These are phyloP conservation scores for Zarea fungicola DNA, from an alignment of 2,329 filamentous ascomycete species.

Conservation along the genomic window DNA sequence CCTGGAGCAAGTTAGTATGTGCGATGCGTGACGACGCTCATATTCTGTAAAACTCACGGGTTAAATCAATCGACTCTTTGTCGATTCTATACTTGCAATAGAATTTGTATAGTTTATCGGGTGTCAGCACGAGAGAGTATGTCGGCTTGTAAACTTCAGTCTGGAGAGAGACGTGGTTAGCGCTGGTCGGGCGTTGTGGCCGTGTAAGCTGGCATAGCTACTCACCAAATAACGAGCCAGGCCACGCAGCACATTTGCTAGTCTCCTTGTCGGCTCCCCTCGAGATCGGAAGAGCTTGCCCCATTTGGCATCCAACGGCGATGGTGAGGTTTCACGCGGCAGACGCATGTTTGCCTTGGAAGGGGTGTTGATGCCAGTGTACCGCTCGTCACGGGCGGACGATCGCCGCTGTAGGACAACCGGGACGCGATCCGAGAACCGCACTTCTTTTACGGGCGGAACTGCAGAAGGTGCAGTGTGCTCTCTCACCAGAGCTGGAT, in stretches of 20 bases:
- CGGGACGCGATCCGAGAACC: constrained; percentile 9
- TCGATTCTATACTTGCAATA: constrained; percentile 63
- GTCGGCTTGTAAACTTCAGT: constrained; percentile 27
- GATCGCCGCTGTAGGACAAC: constrained; percentile 1
- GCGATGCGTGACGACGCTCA: neutral
- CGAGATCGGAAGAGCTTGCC: constrained; percentile 65
- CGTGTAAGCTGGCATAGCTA: constrained; percentile 2
- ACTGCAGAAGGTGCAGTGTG: neutral
- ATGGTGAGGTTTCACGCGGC: constrained; percentile 14
- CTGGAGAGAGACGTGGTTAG: constrained; percentile 18
- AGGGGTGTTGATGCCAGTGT: neutral
- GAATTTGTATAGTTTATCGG: constrained; percentile 68
- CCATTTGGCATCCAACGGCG: constrained; percentile 67
- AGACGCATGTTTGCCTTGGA: neutral
- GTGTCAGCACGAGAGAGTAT: constrained; percentile 60
- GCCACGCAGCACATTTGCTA: constrained; percentile 67
- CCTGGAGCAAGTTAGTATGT: neutral
- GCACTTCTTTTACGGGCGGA: constrained; percentile 4
- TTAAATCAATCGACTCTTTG: constrained; percentile 64
- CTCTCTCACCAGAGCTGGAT: neutral
- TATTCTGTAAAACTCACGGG: constrained; percentile 45
- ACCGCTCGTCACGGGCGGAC: neutral
- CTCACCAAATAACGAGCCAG: constrained; percentile 69
- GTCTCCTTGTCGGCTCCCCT: constrained; percentile 60
- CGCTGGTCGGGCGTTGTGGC: neutral